Evolutionary conservation across 2,329 filamentous ascomycete genomes (phyloP).

Genomic region (Diaporthe vexans): DNA sequence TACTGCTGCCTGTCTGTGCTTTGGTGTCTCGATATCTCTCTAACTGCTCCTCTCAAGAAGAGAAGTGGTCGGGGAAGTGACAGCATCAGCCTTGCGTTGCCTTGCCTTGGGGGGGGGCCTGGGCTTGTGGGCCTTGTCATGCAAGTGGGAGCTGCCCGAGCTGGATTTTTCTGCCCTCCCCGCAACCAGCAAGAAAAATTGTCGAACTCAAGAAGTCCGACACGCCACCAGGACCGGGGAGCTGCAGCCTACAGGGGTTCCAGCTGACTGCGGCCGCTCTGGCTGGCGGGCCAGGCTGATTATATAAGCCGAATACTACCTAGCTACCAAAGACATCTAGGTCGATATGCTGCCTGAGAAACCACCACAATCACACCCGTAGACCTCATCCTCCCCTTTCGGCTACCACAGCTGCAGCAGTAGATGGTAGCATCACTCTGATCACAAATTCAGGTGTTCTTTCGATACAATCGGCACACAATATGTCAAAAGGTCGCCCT

Average conservation of each 20-base stretch:
- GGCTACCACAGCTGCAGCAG: not conserved
- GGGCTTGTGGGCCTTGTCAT: slow-evolving; percentile 23
- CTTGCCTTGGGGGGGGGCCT: slow-evolving; percentile 20
- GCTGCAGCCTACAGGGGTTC: slow-evolving; percentile 29
- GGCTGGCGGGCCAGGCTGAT: not conserved
- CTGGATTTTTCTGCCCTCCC: slow-evolving; percentile 36
- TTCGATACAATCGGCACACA: not conserved
- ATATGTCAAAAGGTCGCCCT: not conserved
- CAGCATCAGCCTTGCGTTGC: slow-evolving; percentile 29
- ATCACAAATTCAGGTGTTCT: not conserved
- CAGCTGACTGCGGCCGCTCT: not conserved
- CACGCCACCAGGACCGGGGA: slow-evolving; percentile 33
- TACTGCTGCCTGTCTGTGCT: not conserved
- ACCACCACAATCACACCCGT: not conserved
- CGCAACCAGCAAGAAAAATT: slow-evolving; percentile 37
- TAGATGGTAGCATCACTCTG: not conserved
- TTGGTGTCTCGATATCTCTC: not conserved
- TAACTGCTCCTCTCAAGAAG: slow-evolving; percentile 18
- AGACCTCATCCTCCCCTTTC: not conserved
- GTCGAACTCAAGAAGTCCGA: slow-evolving; percentile 32
- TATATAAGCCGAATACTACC: slow-evolving; percentile 1
- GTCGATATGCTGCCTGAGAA: too few species aligned
- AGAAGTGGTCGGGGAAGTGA: not conserved
- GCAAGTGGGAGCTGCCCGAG: slow-evolving; percentile 34
- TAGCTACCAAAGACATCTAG: too few species aligned